These are phyloP conservation scores for Claviceps sp. DNA, from an alignment of 2,329 filamentous ascomycete genomes.

Conservation along the genomic window DNA sequence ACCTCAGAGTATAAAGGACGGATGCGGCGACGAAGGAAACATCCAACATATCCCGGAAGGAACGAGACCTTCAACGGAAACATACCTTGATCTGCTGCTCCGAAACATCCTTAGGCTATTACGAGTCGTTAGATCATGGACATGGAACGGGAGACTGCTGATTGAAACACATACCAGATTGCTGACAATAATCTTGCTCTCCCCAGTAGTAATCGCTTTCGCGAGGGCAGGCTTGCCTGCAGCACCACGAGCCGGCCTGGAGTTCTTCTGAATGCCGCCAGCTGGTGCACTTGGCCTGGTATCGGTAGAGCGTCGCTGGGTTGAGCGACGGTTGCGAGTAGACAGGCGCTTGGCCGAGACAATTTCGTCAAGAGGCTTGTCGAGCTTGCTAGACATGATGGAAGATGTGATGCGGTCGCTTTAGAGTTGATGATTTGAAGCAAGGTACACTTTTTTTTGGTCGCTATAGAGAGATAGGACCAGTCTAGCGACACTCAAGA, in stretches of 20 bases:
- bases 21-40: constrained; percentile 27
- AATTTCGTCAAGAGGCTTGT: constrained; percentile 95
- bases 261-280: constrained; percentile 74
- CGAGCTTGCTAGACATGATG: constrained; percentile 87
- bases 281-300: constrained; percentile 53
- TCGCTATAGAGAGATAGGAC: neutral
- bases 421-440: neutral
- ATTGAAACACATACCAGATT: constrained; percentile 61
- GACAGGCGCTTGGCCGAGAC: constrained; percentile 59
- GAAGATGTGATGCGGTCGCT: constrained; percentile 13
- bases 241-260: constrained; percentile 45
- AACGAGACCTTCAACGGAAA: constrained; percentile 67
- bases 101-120: constrained; percentile 84
- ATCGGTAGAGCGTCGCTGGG: constrained; percentile 35
- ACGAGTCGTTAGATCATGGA: neutral
- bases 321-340: constrained; percentile 37
- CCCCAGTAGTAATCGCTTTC: constrained; percentile 49
- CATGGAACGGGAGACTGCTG: neutral
- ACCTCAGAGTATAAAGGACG: constrained; percentile 15
- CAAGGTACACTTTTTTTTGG: neutral
- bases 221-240: constrained; percentile 49
- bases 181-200: constrained; percentile 97
- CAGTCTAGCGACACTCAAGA: neutral
- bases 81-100: constrained; percentile 99
- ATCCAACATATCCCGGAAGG: constrained; percentile 61